Base-by-base conservation (phyloP, 1,284 basidiomycete genomes). In the Ganoderma lucidum region DNA sequence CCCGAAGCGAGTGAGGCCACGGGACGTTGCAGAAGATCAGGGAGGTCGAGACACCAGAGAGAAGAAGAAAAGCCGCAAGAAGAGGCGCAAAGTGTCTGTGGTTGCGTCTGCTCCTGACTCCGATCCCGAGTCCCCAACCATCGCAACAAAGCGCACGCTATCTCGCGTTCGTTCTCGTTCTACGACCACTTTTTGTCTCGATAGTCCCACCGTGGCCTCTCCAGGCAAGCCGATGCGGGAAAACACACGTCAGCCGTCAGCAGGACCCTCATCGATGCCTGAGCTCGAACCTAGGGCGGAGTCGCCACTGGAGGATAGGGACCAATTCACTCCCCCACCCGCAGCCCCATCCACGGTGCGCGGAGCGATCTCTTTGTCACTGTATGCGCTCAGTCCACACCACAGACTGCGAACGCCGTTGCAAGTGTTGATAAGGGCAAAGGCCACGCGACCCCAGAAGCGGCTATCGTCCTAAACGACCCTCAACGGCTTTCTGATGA, bases 1-100 rank as follows among this genome's bases (percentile, higher is more conserved):
- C 37, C 39, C 35, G 23, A 74, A 67, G 67, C 70, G 68, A 55
- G 56, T 42, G 9, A 69, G 62, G 56, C 35, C 70, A 30, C 62
- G 65, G 35, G 62, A 51, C 19, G 68, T 37, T 8, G 8, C 17
- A 17, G 56, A 30, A 10, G 64, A 48, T 9, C n/a, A 64, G 15
- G 68, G 71, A 48, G 64, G 51, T 19, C 71, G 65, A 42, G 69
- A 72, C 15, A n/a, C 64, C 23, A 76, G 72, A 53, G 77, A 78
- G 23, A 80, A 73, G 70, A 79, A 74, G 67, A 73, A 68, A 64
- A 68, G 76, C 53, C 69, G 74, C 61, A 77, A 74, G 72, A 78
- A 75, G 74, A 79, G 73, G 68, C 72, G 75, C 44, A 76, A 74
- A 67, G 56, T 74, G 10, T 70, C 73, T 14, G 69, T 76, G 41